Conservation (phyloP, 345 rosid species). For the Chamaenerion angustifolium region DNA sequence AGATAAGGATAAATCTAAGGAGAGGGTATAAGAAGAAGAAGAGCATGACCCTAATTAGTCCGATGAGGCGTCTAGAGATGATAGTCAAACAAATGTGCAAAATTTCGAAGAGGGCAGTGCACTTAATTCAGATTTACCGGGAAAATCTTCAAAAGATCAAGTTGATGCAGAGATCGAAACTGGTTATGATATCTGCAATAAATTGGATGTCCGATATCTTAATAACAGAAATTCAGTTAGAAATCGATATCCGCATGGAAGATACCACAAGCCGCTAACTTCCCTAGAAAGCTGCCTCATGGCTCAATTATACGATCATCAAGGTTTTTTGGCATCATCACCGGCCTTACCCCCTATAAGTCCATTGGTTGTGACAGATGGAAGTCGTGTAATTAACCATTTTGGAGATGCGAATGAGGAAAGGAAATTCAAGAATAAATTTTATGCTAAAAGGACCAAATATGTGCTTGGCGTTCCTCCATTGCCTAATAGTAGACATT, state of each 20-base stretch:
- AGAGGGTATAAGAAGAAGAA: slow-evolving; percentile 6
- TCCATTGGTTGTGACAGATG: slow-evolving; percentile 54
- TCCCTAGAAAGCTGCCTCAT: slow-evolving; percentile 48
- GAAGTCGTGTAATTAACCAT: slow-evolving; percentile 35
- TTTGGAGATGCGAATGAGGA: slow-evolving; percentile 6
- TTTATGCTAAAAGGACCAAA: slow-evolving; percentile 10
- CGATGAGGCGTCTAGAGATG: too few relatives aligned
- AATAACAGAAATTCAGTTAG: slow-evolving; percentile 31
- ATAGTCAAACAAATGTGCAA: slow-evolving; percentile 1
- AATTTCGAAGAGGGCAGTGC: not conserved
- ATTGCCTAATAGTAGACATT: slow-evolving; percentile 33
- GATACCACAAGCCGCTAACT: slow-evolving; percentile 30
- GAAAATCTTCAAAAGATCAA: slow-evolving; percentile 3
- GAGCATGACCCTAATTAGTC: slow-evolving; percentile 13
- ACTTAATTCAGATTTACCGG: not conserved
- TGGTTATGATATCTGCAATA: slow-evolving; percentile 5
- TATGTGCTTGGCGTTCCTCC: slow-evolving; percentile 28
- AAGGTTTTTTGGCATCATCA: slow-evolving; percentile 31
- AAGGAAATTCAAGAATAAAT: slow-evolving; percentile 15
- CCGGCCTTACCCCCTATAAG: slow-evolving; percentile 24
- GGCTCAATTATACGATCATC: slow-evolving; percentile 50
- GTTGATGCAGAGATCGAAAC: slow-evolving; percentile 12
- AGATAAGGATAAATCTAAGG: slow-evolving; percentile 15
- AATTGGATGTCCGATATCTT: not conserved
- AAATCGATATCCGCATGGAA: slow-evolving; percentile 16